A percentile compares a stretch with the other conserved stretches of the same genome.
Evolutionary conservation across 176 grass and related monocot genomes (phyloP).

Genomic region (Bromus sterilis): DNA sequence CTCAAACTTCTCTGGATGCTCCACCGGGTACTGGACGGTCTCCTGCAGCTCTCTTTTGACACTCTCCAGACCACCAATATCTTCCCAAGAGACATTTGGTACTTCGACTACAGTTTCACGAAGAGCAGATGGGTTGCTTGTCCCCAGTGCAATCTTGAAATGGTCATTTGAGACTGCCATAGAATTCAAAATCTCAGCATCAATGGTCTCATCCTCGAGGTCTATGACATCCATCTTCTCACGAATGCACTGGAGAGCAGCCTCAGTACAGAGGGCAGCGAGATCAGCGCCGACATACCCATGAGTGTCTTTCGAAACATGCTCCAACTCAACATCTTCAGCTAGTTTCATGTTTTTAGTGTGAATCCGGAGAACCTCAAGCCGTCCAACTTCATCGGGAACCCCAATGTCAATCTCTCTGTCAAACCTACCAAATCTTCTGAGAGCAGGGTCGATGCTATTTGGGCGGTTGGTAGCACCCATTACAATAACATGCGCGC

Average conservation of each 20-base stretch:
- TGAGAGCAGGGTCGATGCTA: constrained; percentile 80
- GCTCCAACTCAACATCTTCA: constrained; percentile 85
- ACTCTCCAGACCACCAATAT: constrained; percentile 55
- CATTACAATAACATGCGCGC: constrained; percentile 84
- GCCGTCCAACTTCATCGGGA: constrained; percentile 76
- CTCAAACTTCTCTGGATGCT: constrained; percentile 88
- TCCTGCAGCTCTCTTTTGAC: constrained; percentile 62
- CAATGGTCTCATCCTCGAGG: constrained; percentile 85
- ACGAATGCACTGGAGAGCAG: constrained; percentile 80
- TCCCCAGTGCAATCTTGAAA: constrained; percentile 88
- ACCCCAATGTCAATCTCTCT: constrained; percentile 83
- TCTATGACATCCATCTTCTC: constrained; percentile 95
- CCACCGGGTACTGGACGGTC: constrained; percentile 85
- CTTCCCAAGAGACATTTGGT: constrained; percentile 61
- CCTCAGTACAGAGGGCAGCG: constrained; percentile 75
- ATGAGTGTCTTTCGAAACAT: constrained; percentile 67
- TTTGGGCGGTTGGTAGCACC: constrained; percentile 79
- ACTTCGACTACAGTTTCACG: constrained; percentile 77
- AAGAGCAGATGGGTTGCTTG: constrained; percentile 79
- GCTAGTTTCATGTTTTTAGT: constrained; percentile 90
- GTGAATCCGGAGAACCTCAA: constrained; percentile 85
- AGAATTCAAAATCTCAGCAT: constrained; percentile 86
- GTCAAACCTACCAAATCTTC: constrained; percentile 81
- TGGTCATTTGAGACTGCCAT: constrained; percentile 93
- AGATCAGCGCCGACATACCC: constrained; percentile 87